phyloP scores from a whole-genome alignment of 75 land plant species.

The Chamaecyparis obtusa region DNA sequence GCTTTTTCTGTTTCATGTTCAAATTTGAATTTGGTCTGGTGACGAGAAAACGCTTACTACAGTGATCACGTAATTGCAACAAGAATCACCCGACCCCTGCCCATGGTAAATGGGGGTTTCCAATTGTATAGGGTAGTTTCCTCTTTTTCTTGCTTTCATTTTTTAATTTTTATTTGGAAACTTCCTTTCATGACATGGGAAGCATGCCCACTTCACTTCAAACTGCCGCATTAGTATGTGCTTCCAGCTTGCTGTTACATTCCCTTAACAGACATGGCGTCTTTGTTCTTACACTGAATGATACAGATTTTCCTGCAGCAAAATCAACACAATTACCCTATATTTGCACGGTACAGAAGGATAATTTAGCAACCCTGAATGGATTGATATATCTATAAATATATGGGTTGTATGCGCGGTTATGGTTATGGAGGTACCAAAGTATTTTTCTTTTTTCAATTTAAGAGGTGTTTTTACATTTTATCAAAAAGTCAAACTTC shows the following conservation, averaged over 20 bases:
- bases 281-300: background rate
- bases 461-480: no score
- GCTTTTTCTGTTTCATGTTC: background rate
- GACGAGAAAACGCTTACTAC: background rate
- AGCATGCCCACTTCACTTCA: background rate
- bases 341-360: background rate
- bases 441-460: no score
- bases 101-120: background rate
- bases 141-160: background rate
- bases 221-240: background rate
- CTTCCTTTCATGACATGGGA: background rate
- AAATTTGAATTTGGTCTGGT: background rate
- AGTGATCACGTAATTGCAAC: background rate
- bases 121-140: background rate
- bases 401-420: background rate
- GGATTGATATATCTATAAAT: background rate
- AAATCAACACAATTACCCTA: background rate
- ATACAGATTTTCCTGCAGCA: background rate
- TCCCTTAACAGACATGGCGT: background rate
- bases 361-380: background rate
- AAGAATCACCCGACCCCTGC: background rate
- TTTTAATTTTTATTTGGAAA: background rate
- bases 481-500: no score
- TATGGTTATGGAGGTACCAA: background rate
- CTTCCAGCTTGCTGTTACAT: background rate